phyloP scores from a whole-genome alignment of 2,329 filamentous ascomycete species.

The Calonectria honghensis region DNA sequence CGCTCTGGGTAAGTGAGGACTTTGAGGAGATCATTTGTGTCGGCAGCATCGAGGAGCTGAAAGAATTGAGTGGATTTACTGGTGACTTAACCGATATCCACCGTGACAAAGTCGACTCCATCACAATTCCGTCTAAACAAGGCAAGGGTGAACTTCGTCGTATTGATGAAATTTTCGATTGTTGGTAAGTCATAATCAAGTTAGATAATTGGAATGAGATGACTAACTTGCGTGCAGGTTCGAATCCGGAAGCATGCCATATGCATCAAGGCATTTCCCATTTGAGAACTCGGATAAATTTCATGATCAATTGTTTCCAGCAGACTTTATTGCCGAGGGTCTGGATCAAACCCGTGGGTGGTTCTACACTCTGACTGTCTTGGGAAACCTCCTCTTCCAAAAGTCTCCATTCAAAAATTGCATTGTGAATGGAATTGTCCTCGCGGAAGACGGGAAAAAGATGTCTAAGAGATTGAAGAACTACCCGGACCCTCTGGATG shows the following conservation, averaged over 20 bases:
- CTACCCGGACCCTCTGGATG: conserved; percentile 88
- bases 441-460: conserved; percentile 97
- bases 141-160: conserved; percentile 88
- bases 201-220: too few relatives aligned
- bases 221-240: conserved; percentile 69
- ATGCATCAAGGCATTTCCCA: conserved; percentile 91
- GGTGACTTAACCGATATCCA: conserved; percentile 91
- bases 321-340: conserved; percentile 95
- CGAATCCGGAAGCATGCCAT: conserved; percentile 97
- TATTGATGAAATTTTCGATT: conserved; percentile 94
- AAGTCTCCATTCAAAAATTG: conserved; percentile 94
- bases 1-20: conserved; percentile 94
- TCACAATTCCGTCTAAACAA: conserved; percentile 92
- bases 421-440: conserved; percentile 95
- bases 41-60: conserved; percentile 89
- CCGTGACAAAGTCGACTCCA: conserved; percentile 93
- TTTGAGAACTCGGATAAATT: conserved; percentile 92
- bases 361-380: conserved; percentile 95
- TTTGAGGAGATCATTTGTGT: conserved; percentile 90
- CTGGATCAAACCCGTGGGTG: conserved; percentile 95
- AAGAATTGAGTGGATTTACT: conserved; percentile 88
- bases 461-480: conserved; percentile 99
- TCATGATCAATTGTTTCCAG: conserved; percentile 83
- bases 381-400: conserved; percentile 91
- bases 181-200: conserved; percentile 69